Evolutionary conservation across 1,284 basidiomycete species (phyloP).

Genomic region (Cryptococcus hybrid): DNA sequence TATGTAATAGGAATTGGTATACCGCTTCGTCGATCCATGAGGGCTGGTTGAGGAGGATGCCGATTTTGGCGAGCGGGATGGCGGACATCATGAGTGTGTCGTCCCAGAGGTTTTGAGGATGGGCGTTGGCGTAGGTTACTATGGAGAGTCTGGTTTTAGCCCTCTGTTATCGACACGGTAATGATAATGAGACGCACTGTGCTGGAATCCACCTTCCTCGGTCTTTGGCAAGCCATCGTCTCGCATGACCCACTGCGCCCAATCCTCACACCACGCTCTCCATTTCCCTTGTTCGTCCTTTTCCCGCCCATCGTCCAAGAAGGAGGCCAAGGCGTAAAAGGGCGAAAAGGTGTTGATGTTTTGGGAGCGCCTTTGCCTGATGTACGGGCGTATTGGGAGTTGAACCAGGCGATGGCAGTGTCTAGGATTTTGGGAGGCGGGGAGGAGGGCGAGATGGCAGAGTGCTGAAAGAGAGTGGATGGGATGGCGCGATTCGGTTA

Average conservation of each 20-base stretch:
- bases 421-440: constrained; percentile 52
- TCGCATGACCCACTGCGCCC: constrained; percentile 64
- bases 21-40: constrained; percentile 63
- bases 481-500: neutral
- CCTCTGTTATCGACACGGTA: constrained; percentile 12
- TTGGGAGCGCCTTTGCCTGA: constrained; percentile 57
- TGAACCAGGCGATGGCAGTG: constrained; percentile 60
- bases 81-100: constrained; percentile 65
- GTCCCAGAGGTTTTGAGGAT: constrained; percentile 64
- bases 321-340: constrained; percentile 59
- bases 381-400: constrained; percentile 55
- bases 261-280: constrained; percentile 55
- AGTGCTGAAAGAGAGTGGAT: constrained; percentile 22
- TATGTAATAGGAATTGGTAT: constrained; percentile 59
- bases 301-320: constrained; percentile 40
- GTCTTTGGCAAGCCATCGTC: constrained; percentile 56
- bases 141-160: neutral
- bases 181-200: constrained; percentile 45
- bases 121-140: constrained; percentile 57
- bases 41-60: constrained; percentile 57
- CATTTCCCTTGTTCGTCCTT: constrained; percentile 25
- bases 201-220: constrained; percentile 61
- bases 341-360: constrained; percentile 69
- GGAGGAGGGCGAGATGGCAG: constrained; percentile 44
- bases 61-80: constrained; percentile 61